These are phyloP conservation scores for Talaromyces ruber DNA, from an alignment of 495 filamentous ascomycete genomes.

Conservation along the genomic window DNA sequence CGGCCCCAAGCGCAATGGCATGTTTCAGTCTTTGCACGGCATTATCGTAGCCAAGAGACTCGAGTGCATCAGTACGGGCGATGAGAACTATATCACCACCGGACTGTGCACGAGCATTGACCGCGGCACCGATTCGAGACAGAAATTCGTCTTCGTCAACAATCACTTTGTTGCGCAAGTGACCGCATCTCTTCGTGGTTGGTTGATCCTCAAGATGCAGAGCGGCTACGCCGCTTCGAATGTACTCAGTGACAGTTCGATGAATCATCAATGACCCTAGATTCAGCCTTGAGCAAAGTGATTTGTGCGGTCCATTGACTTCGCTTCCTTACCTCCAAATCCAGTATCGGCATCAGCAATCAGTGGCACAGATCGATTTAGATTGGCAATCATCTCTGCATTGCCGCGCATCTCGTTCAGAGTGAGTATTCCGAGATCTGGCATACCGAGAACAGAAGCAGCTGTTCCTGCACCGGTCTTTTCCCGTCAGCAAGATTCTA, in stretches of 20 bases:
- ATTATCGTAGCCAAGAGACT: constrained; percentile 43
- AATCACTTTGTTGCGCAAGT: constrained; percentile 46
- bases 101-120: constrained; percentile 24
- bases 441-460: constrained; percentile 46
- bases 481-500: not conserved
- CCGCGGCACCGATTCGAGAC: constrained; percentile 38
- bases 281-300: not conserved
- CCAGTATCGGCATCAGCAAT: constrained; percentile 57
- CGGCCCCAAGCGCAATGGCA: constrained; percentile 40
- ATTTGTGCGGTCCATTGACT: not conserved
- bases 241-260: constrained; percentile 46
- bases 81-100: constrained; percentile 48
- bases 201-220: constrained; percentile 59
- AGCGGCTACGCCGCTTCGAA: constrained; percentile 46
- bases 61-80: constrained; percentile 49
- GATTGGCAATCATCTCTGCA: constrained; percentile 11
- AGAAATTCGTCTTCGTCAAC: constrained; percentile 34
- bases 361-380: constrained; percentile 25
- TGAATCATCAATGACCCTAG: constrained; percentile 34
- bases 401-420: constrained; percentile 13
- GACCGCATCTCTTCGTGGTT: constrained; percentile 47
- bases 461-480: constrained; percentile 51
- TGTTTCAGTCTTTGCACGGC: constrained; percentile 37
- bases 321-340: constrained; percentile 29
- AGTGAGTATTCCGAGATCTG: constrained; percentile 47